phyloP scores from a whole-genome alignment of 1,139 yeast species.

The Scheffersomyces parashehatae region DNA sequence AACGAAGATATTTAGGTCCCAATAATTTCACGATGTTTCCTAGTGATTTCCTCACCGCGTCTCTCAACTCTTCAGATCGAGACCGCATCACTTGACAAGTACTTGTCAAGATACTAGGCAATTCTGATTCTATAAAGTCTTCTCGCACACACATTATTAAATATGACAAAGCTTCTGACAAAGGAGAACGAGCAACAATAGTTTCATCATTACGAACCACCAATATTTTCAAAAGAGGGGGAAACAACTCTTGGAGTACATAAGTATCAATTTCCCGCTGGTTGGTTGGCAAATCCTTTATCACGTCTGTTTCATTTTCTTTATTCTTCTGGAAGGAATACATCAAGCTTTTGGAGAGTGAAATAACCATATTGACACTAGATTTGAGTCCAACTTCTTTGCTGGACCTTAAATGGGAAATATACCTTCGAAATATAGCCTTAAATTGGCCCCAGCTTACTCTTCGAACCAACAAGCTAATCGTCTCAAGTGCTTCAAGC shows the following conservation, averaged over 20 bases:
- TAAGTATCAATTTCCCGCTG: constrained; percentile 52
- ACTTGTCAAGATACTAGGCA: constrained; percentile 82
- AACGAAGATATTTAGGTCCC: constrained; percentile 74
- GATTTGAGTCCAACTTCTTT: constrained; percentile 58
- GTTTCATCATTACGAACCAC: constrained; percentile 75
- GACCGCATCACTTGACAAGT: constrained; percentile 87
- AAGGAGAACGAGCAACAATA: constrained; percentile 69
- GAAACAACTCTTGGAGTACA: constrained; percentile 59
- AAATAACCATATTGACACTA: constrained; percentile 61
- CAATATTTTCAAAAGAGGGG: constrained; percentile 61
- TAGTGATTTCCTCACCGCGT: constrained; percentile 76
- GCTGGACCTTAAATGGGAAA: constrained; percentile 50
- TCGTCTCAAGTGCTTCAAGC: constrained; percentile 67
- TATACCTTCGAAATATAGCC: constrained; percentile 72
- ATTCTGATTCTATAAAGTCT: constrained; percentile 53
- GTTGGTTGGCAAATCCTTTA: constrained; percentile 30
- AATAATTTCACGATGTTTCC: constrained; percentile 63
- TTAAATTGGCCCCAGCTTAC: constrained; percentile 81
- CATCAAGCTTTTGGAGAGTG: constrained; percentile 58
- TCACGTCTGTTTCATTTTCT: constrained; percentile 16
- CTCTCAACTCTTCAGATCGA: constrained; percentile 85
- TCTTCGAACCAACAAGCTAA: constrained; percentile 58
- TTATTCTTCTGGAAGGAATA: constrained; percentile 7
- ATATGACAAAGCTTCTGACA: constrained; percentile 80
- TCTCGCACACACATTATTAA: constrained; percentile 64